phyloP scores from a whole-genome alignment of 257 asterid species.

The Lithospermum erythrorhizon region DNA sequence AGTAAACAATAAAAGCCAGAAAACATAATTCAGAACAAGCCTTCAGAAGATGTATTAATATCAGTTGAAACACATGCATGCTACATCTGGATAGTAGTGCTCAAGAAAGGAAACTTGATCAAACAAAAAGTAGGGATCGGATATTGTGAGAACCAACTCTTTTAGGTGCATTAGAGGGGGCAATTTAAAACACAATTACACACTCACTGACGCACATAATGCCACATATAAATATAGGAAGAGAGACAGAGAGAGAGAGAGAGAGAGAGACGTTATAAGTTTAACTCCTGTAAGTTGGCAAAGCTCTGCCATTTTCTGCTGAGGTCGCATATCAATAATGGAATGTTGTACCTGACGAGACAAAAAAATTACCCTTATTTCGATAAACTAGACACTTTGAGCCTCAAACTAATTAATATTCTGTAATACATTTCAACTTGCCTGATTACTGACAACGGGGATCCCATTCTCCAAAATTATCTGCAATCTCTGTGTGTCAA shows the following conservation, averaged over 20 bases:
- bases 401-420: not conserved
- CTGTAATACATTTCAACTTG: conserved; percentile 1
- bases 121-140: no score
- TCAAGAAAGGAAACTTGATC: no score
- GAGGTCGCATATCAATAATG: conserved; percentile 96
- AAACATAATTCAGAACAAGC: no score
- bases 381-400: not conserved
- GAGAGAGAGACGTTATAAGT: conserved; percentile 83
- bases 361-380: not conserved
- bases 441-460: conserved; percentile 96
- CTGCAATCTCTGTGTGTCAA: conserved; percentile 76
- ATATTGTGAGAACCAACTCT: no score
- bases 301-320: conserved; percentile 91
- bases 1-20: no score
- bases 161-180: no score
- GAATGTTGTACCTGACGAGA: conserved; percentile 87
- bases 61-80: no score
- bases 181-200: no score
- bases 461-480: conserved; percentile 82
- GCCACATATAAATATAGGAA: not conserved
- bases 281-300: conserved; percentile 78
- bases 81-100: no score
- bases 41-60: no score
- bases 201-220: no score
- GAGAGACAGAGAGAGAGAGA: conserved; percentile 21